Evolutionary conservation across 768 basidiomycete species (phyloP).

Genomic region (Leccinum incarnatum): DNA sequence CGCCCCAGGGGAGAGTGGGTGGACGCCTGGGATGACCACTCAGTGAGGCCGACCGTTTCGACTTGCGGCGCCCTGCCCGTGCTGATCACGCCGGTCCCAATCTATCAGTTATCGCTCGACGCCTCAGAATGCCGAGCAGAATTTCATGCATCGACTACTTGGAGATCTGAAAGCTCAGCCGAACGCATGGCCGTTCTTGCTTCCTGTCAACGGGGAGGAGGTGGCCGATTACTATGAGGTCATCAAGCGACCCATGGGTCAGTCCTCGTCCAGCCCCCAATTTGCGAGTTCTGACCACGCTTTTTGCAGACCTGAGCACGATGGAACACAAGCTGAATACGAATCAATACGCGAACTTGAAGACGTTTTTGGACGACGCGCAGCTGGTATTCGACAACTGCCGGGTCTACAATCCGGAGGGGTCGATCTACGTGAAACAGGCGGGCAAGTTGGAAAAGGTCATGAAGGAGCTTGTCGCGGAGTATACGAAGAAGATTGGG

Average conservation of each 20-base stretch:
- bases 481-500: conserved; percentile 23
- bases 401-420: conserved; percentile 80
- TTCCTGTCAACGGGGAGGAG: conserved; percentile 75
- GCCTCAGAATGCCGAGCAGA: conserved; percentile 55
- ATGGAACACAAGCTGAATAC: conserved; percentile 89
- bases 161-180: conserved; percentile 76
- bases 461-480: conserved; percentile 52
- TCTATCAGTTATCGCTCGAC: conserved; percentile 35
- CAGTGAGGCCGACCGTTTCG: conserved; percentile 44
- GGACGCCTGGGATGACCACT: conserved; percentile 81
- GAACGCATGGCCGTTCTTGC: conserved; percentile 82
- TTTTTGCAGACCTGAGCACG: conserved; percentile 67
- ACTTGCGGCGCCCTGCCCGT: not conserved
- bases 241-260: conserved; percentile 91
- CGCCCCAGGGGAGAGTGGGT: conserved; percentile 78
- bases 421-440: conserved; percentile 76
- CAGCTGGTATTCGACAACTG: conserved; percentile 90
- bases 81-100: conserved; percentile 7
- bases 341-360: conserved; percentile 77
- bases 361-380: conserved; percentile 74
- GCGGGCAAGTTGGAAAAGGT: conserved; percentile 82
- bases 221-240: conserved; percentile 90
- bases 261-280: conserved; percentile 24
- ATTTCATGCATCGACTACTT: conserved; percentile 73
- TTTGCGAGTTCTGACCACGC: not conserved